Evolutionary conservation across 1,284 basidiomycete species (phyloP), one percentile per base, ranked within the genome.

Genomic region (Ganoderma sinense): DNA sequence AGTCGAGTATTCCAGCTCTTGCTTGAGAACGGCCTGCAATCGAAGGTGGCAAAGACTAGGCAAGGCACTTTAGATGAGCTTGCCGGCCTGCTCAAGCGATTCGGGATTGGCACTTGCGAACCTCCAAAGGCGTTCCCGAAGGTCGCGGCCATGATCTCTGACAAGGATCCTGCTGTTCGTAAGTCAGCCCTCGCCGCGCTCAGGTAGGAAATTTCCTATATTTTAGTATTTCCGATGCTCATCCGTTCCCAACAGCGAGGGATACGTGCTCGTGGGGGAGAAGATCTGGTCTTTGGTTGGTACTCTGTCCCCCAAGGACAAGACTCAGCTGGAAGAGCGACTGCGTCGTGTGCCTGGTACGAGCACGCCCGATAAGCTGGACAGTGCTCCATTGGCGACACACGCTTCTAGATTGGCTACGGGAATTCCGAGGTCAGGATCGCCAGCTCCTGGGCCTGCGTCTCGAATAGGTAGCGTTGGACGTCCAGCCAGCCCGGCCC

Each of bases 31-130:
- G 97, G 97, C 8, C 82, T 96, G 53, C 92, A 91, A 78, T 93
- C 93, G 6, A 97, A 97, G 81, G 95, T 97, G 18, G 92, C 96
- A 0, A 96, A 97, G 79, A 94, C 95, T 8, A 89, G 97, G 23
- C 93, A 96, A 79, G 95, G 96, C 31, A 87, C 92, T 41, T 82
- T 97, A 62, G 94, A 95, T 72, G 96, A 97, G 78, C 83, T 97
- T 66, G 92, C 88, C 6, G 85, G 85, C 63, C 84, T 98, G 48
- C 82, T 97, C 72, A 94, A 93, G 77, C 91, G 92, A 67, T 95
- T 93, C 48, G 97, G 97, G 14, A 88, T 95, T 78, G 89, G 88
- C 66, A 92, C 94, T 40, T 95, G 94, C 75, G 93, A 91, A 65
- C 93, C 94, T 2, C 78, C 83, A 40, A 96, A 95, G 77, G 91